Conservation (phyloP, 257 asterid species). For the Striga asiatica region DNA sequence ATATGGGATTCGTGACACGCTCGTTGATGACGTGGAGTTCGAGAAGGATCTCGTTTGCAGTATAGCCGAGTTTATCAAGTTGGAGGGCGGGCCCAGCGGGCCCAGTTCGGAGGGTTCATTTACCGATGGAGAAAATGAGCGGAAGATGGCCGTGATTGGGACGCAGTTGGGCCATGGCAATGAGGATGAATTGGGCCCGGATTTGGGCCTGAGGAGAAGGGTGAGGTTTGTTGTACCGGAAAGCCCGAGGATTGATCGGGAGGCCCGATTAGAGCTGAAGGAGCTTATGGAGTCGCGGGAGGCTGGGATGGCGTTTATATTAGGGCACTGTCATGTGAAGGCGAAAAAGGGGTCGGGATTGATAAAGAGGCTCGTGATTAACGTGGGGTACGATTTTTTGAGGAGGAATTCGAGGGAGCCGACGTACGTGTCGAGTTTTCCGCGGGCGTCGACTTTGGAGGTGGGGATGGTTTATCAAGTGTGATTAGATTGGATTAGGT, state of each 20-base stretch:
- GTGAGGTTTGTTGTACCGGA: slow-evolving; percentile 66
- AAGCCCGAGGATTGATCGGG: slow-evolving; percentile 36
- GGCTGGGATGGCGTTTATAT: slow-evolving; percentile 80
- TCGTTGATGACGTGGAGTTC: slow-evolving; percentile 65
- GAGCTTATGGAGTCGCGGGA: slow-evolving; percentile 85
- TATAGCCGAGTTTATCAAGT: slow-evolving; percentile 73
- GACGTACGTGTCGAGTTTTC: slow-evolving; percentile 67
- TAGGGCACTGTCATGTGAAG: slow-evolving; percentile 69
- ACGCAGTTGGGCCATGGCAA: slow-evolving; percentile 29
- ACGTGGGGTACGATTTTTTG: slow-evolving; percentile 70
- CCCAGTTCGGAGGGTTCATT: slow-evolving; percentile 9
- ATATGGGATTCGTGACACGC: slow-evolving; percentile 69
- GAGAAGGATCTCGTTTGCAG: slow-evolving; percentile 77
- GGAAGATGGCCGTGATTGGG: slow-evolving; percentile 69
- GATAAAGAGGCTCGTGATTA: slow-evolving; percentile 49
- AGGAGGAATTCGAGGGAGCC: slow-evolving; percentile 72
- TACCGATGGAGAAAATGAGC: slow-evolving; percentile 31
- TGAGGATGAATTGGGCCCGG: slow-evolving; percentile 34
- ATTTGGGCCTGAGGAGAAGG: slow-evolving; percentile 39
- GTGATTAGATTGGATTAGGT: no score
- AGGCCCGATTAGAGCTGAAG: slow-evolving; percentile 37
- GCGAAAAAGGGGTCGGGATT: slow-evolving; percentile 76
- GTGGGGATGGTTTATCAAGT: slow-evolving; percentile 93
- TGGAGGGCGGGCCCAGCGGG: slow-evolving; percentile 34
- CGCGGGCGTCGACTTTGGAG: slow-evolving; percentile 81